Evolutionary conservation across 1,284 basidiomycete genomes (phyloP).

Genomic region (Bjerkandera adusta): DNA sequence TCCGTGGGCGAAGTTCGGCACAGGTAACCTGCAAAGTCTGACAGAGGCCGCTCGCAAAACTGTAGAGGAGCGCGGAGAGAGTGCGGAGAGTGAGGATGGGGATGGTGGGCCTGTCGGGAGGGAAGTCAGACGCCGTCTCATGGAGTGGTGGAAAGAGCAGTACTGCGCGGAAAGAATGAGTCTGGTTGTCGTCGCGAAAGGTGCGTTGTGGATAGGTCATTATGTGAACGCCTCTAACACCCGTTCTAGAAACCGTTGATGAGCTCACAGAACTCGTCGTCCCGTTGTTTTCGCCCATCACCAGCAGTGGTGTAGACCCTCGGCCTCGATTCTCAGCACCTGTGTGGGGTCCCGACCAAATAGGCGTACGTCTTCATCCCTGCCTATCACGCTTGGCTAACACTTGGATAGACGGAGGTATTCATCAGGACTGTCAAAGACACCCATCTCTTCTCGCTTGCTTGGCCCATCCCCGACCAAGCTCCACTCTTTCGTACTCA

Average conservation of each 20-base stretch:
- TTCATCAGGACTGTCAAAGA: slow-evolving; percentile 65
- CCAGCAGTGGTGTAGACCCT: slow-evolving; percentile 45
- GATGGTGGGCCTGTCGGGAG: slow-evolving; percentile 39
- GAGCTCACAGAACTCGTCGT: slow-evolving; percentile 24
- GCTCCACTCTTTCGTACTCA: slow-evolving; percentile 46
- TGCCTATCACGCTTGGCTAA: background rate
- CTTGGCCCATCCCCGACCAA: slow-evolving; percentile 60
- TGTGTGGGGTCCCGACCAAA: slow-evolving; percentile 35
- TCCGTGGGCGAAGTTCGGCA: slow-evolving; percentile 65
- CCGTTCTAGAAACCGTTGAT: slow-evolving; percentile 26
- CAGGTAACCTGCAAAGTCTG: slow-evolving; percentile 59
- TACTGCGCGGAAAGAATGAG: slow-evolving; percentile 73
- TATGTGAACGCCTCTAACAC: too few species aligned
- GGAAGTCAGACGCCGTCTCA: slow-evolving; percentile 59
- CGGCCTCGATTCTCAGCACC: slow-evolving; percentile 30
- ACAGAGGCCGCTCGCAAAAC: slow-evolving; percentile 23
- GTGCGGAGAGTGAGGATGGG: slow-evolving; percentile 11
- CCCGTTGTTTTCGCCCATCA: slow-evolving; percentile 44
- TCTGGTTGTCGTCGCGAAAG: slow-evolving; percentile 36
- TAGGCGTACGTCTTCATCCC: slow-evolving; percentile 34
- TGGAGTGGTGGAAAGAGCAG: slow-evolving; percentile 65
- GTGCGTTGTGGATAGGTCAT: too few species aligned
- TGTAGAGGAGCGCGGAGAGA: background rate
- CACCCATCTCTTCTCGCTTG: slow-evolving; percentile 51
- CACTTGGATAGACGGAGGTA: slow-evolving; percentile 41